Conservation (phyloP, 306 rosid species). For the Inga laurina region DNA sequence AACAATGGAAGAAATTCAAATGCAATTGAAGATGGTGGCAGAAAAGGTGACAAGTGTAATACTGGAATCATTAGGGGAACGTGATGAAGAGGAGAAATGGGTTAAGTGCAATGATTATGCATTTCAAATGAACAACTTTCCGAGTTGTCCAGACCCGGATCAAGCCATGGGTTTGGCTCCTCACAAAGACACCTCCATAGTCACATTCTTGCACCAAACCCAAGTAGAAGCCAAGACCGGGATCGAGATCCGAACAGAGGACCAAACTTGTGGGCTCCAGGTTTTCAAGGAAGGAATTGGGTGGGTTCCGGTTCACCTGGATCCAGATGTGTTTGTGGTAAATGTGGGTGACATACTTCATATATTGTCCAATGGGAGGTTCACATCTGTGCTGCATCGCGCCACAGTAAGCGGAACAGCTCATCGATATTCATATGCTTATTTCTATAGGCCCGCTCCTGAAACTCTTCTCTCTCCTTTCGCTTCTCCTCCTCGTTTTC, state of each 20-base stretch:
- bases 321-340: constrained; percentile 42
- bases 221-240: background rate
- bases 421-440: no score
- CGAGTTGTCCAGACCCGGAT: constrained; percentile 72
- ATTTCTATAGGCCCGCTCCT: no score
- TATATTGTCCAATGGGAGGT: constrained; percentile 60
- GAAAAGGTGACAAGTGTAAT: constrained; percentile 48
- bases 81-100: constrained; percentile 31
- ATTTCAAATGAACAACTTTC: constrained; percentile 69
- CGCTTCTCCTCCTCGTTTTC: constrained; percentile 36
- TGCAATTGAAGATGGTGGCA: constrained; percentile 52
- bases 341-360: constrained; percentile 69
- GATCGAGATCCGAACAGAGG: constrained; percentile 18
- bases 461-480: no score
- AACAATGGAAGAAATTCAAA: constrained; percentile 52
- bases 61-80: constrained; percentile 38
- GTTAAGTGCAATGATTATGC: constrained; percentile 32
- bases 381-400: constrained; percentile 26
- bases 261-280: constrained; percentile 40
- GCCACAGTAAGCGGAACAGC: no score
- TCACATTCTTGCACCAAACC: constrained; percentile 67
- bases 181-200: constrained; percentile 77
- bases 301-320: constrained; percentile 60
- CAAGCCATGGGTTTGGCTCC: constrained; percentile 81
- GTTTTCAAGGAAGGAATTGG: constrained; percentile 24